phyloP scores from a whole-genome alignment of 1,284 basidiomycete genomes.

The Microbotryum scabiosae region DNA sequence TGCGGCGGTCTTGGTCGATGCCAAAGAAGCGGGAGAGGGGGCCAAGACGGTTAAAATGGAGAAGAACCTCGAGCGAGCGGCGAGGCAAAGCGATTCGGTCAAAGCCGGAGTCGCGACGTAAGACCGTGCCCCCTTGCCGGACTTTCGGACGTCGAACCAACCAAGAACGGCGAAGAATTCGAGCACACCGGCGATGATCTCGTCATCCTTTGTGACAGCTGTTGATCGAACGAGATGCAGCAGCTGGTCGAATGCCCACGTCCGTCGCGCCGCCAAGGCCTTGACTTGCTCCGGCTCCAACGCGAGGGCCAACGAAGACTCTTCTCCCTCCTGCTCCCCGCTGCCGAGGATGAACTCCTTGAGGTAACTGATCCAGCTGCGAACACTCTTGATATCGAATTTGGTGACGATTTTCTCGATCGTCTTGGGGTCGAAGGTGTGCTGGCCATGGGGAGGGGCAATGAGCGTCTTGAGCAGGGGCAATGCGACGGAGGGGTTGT shows the following conservation, averaged over 20 bases:
- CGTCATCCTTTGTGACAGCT: conserved; percentile 63
- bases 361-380: conserved; percentile 66
- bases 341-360: conserved; percentile 49
- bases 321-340: conserved; percentile 47
- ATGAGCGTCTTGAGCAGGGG: conserved; percentile 20
- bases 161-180: conserved; percentile 78
- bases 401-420: conserved; percentile 74
- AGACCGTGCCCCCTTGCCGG: conserved; percentile 60
- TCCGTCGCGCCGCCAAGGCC: conserved; percentile 43
- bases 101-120: conserved; percentile 58
- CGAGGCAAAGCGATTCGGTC: conserved; percentile 58
- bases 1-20: background rate
- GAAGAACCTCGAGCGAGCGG: conserved; percentile 63
- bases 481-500: conserved; percentile 11
- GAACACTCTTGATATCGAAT: conserved; percentile 67
- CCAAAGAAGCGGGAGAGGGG: background rate
- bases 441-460: conserved; percentile 14
- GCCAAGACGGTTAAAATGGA: conserved; percentile 63
- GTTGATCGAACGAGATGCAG: conserved; percentile 36
- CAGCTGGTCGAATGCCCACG: conserved; percentile 84
- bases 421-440: conserved; percentile 55
- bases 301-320: conserved; percentile 44
- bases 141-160: conserved; percentile 63
- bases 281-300: conserved; percentile 17
- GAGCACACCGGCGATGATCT: conserved; percentile 63